Conservation (phyloP, 2,329 filamentous ascomycete species). For the Colletotrichum neosansevieriae region DNA sequence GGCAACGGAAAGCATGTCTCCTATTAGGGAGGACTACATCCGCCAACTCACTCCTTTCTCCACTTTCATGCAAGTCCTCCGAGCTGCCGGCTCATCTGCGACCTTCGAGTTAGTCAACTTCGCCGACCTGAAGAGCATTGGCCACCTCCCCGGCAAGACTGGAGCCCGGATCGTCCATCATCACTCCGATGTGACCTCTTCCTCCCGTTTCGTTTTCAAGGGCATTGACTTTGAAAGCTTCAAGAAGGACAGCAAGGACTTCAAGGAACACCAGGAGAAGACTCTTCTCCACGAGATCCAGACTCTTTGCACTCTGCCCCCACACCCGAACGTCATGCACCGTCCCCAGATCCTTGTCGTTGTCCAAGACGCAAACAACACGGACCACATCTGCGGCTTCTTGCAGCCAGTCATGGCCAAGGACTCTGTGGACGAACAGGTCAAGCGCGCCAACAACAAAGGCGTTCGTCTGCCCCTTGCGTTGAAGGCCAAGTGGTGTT, state of each 20-base stretch:
- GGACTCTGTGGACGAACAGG: slow-evolving; percentile 38
- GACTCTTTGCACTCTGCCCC: slow-evolving; percentile 35
- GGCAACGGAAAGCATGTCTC: slow-evolving; percentile 7
- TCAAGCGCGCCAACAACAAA: slow-evolving; percentile 36
- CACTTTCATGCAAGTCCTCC: slow-evolving; percentile 10
- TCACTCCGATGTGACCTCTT: neutral
- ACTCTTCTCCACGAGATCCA: slow-evolving; percentile 41
- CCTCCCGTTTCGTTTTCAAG: slow-evolving; percentile 39
- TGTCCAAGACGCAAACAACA: slow-evolving; percentile 10
- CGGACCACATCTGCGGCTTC: slow-evolving; percentile 39
- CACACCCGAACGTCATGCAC: slow-evolving; percentile 42
- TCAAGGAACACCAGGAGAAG: slow-evolving; percentile 30
- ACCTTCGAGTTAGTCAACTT: slow-evolving; percentile 30
- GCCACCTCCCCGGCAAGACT: slow-evolving; percentile 38
- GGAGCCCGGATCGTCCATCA: slow-evolving; percentile 32
- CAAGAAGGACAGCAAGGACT: slow-evolving; percentile 16
- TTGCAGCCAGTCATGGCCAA: slow-evolving; percentile 37
- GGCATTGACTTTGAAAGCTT: slow-evolving; percentile 37
- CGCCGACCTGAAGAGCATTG: slow-evolving; percentile 22
- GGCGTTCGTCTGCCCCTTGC: slow-evolving; percentile 32
- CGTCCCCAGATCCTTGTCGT: slow-evolving; percentile 35
- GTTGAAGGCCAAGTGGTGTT: slow-evolving; percentile 44
- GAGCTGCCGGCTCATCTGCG: neutral
- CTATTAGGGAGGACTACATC: slow-evolving; percentile 32
- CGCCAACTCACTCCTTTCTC: slow-evolving; percentile 29